Evolutionary conservation across 1,139 yeast species (phyloP), one percentile per base, ranked within the genome.

Genomic region (Hyphopichia burtonii): DNA sequence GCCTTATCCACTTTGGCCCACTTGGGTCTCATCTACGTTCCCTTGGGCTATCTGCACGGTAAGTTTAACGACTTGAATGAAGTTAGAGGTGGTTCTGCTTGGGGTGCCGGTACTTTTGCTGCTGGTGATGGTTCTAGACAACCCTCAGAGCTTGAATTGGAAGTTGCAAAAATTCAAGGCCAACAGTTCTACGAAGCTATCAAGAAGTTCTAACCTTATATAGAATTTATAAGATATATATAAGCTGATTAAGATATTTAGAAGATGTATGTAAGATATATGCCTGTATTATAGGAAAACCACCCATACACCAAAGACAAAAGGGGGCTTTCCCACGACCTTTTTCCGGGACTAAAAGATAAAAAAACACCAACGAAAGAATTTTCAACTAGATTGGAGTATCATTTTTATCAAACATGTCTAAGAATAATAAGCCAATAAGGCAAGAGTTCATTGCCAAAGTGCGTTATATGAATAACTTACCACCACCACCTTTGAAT

Each of bases 401-500:
- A n/a, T n/a, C 11, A n/a, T 17, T 14, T n/a, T 30, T n/a, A 30
- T 30, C 32, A 30, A 30, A n/a, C 32, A 30, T 30, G 32, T 30
- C 32, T 7, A 30, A 30, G 32, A 25, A 25, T 25, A 25, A 48
- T 27, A 71, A 70, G 49, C 73, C 76, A 10, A 63, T 66, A 50
- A 80, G 89, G 60, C 96, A 91, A 64, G 97, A 90, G 52, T 91
- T 86, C 59, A 84, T 93, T 44, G 94, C 96, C 43, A 85, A 87
- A 53, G 81, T 87, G 42, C 79, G 96, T 57, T 93, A 90, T 61
- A 81, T 82, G 47, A 93, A 93, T 60, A 87, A 82, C 55, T 71
- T 93, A 28, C 99, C 99, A 14, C 93, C 97, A 2, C 98, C 99
- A 10, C 87, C 94, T 19, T 76, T 94, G 49, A 90, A 96, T 41